Evolutionary conservation across 805 yeast species (phyloP).

Genomic region (Saccharomycopsis fibuligera): DNA sequence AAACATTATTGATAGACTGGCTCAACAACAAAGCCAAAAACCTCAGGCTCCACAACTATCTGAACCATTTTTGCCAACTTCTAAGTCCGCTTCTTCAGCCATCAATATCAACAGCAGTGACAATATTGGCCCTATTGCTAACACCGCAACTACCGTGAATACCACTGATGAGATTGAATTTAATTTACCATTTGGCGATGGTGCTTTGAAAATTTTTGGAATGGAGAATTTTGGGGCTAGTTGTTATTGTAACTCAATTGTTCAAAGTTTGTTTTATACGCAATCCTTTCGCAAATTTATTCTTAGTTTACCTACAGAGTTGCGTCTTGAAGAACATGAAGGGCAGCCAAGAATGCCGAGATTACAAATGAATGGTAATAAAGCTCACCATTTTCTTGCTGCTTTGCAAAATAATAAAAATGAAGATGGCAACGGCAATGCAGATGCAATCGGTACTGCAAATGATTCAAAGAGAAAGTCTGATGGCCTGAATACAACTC

Average conservation of each 20-base stretch:
- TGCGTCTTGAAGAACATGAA: background rate
- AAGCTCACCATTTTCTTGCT: constrained; percentile 33
- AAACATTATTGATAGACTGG: too few species aligned
- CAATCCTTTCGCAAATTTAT: constrained; percentile 57
- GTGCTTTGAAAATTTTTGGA: constrained; percentile 65
- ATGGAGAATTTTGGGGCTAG: constrained; percentile 87
- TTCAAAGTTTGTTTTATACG: constrained; percentile 81
- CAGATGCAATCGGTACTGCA: constrained; percentile 7
- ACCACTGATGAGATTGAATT: background rate
- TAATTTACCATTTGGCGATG: constrained; percentile 52
- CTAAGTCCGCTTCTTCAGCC: background rate
- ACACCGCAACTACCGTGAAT: background rate
- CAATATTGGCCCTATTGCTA: background rate
- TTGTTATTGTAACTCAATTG: constrained; percentile 88
- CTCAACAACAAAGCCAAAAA: too few species aligned
- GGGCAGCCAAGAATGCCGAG: constrained; percentile 28
- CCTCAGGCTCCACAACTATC: too few species aligned
- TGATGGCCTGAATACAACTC: background rate
- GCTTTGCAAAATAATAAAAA: constrained; percentile 9
- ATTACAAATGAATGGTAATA: constrained; percentile 34
- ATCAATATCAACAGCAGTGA: background rate
- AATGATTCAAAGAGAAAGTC: constrained; percentile 16
- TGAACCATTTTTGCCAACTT: background rate
- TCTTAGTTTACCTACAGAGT: constrained; percentile 40
- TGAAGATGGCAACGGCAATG: constrained; percentile 21